Conservation (phyloP, 2,329 filamentous ascomycete species). For the Botryotinia calthae region DNA sequence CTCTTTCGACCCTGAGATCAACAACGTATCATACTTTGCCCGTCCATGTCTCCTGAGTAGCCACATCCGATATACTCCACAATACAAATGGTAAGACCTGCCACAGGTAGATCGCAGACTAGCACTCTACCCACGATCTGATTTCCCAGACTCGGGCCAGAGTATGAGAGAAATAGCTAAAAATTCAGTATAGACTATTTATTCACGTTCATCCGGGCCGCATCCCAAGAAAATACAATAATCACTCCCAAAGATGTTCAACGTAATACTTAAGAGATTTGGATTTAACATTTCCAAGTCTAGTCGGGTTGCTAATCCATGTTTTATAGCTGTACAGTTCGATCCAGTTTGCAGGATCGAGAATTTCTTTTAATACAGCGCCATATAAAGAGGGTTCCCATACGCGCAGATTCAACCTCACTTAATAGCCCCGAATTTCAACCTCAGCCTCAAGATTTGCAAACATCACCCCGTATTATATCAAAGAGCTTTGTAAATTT, state of each 20-base stretch:
- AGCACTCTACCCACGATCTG: neutral
- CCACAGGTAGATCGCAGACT: neutral
- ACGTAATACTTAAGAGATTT: neutral
- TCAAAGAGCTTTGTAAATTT: neutral
- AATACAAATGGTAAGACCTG: neutral
- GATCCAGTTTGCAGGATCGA: neutral
- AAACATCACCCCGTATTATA: neutral
- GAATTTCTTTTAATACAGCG: neutral
- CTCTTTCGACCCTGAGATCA: neutral
- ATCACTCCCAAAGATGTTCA: neutral
- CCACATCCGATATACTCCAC: neutral
- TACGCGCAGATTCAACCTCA: neutral
- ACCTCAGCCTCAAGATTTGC: neutral
- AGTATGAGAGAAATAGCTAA: neutral
- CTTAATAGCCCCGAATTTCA: neutral
- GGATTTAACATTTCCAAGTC: neutral
- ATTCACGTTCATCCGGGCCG: too few species aligned
- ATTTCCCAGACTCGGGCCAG: too few species aligned
- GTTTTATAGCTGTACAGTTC: neutral
- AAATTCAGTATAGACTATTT: neutral
- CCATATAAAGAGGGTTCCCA: neutral
- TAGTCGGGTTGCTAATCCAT: neutral
- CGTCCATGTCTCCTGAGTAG: neutral
- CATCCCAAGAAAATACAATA: too few species aligned
- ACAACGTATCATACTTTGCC: neutral